Evolutionary conservation across 78 protist genomes (phyloP).

Genomic region (Dictyostelium brefeldianum): DNA sequence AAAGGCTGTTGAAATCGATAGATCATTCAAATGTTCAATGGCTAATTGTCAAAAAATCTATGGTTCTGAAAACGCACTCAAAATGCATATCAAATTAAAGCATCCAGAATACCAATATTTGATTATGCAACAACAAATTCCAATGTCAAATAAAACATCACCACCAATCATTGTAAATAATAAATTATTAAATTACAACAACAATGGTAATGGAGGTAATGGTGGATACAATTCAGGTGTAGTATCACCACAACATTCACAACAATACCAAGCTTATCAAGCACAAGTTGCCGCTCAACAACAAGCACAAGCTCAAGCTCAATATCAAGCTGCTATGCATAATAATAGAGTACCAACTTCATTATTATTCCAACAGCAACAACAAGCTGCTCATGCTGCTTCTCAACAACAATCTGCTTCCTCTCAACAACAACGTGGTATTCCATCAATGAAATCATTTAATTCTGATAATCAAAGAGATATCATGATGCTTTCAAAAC

Average conservation of each 20-base stretch:
- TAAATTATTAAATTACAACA: conserved; percentile 35
- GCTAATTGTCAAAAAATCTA: conserved; percentile 75
- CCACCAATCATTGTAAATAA: conserved; percentile 56
- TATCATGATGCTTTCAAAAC: conserved; percentile 22
- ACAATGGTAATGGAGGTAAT: not conserved
- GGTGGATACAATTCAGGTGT: too few species aligned
- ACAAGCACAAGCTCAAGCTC: not conserved
- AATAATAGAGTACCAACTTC: conserved; percentile 31
- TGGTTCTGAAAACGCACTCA: conserved; percentile 81
- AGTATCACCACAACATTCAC: conserved; percentile 11
- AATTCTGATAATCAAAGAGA: conserved; percentile 17
- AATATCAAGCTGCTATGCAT: conserved; percentile 6
- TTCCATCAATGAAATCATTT: conserved; percentile 2
- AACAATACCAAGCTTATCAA: conserved; percentile 34
- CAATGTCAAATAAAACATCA: conserved; percentile 59
- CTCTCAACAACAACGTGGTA: conserved; percentile 8
- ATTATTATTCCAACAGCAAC: conserved; percentile 14
- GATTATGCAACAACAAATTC: conserved; percentile 65
- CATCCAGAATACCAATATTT: conserved; percentile 82
- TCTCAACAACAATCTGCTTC: conserved; percentile 2
- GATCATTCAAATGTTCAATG: conserved; percentile 72
- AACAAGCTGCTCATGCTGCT: not conserved
- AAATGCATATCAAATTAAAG: conserved; percentile 81
- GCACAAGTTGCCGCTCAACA: conserved; percentile 15
- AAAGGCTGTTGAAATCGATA: conserved; percentile 74